Conservation (phyloP, 2,329 filamentous ascomycete species). For the Paraphoma chrysanthemicola region DNA sequence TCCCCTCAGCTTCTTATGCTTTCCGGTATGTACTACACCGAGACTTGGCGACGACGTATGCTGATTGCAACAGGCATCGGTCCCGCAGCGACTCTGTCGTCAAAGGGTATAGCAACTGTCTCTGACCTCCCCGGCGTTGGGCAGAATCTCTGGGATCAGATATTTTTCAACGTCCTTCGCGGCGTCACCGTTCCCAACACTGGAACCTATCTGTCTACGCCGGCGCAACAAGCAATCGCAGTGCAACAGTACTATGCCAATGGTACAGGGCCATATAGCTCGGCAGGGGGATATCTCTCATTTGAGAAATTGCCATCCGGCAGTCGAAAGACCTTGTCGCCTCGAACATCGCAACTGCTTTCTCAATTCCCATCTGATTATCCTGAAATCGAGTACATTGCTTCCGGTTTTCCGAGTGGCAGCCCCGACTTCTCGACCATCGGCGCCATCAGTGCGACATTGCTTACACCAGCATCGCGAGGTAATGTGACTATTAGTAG, state of each 20-base stretch:
- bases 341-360: slow-evolving; percentile 15
- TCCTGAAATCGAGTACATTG: slow-evolving; percentile 30
- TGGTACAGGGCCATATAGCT: slow-evolving; percentile 25
- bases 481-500: slow-evolving; percentile 44
- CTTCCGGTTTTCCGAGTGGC: slow-evolving; percentile 22
- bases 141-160: slow-evolving; percentile 33
- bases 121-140: slow-evolving; percentile 35
- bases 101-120: slow-evolving; percentile 24
- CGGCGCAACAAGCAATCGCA: slow-evolving; percentile 15
- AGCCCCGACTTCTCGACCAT: slow-evolving; percentile 14
- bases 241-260: slow-evolving; percentile 18
- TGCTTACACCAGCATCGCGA: slow-evolving; percentile 19
- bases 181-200: slow-evolving; percentile 25
- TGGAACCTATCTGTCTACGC: slow-evolving; percentile 23
- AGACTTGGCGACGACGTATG: not conserved
- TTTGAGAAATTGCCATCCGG: slow-evolving; percentile 27
- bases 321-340: slow-evolving; percentile 10
- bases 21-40: slow-evolving; percentile 24
- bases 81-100: slow-evolving; percentile 14
- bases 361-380: slow-evolving; percentile 21
- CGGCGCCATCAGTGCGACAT: slow-evolving; percentile 20
- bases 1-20: slow-evolving; percentile 49
- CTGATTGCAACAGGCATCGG: slow-evolving; percentile 45
- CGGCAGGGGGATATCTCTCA: slow-evolving; percentile 26
- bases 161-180: slow-evolving; percentile 26